A percentile compares a stretch with the other conserved stretches of the same genome.
Conservation (phyloP, 148 eudicot genomes). For the Nyssa sinensis region DNA sequence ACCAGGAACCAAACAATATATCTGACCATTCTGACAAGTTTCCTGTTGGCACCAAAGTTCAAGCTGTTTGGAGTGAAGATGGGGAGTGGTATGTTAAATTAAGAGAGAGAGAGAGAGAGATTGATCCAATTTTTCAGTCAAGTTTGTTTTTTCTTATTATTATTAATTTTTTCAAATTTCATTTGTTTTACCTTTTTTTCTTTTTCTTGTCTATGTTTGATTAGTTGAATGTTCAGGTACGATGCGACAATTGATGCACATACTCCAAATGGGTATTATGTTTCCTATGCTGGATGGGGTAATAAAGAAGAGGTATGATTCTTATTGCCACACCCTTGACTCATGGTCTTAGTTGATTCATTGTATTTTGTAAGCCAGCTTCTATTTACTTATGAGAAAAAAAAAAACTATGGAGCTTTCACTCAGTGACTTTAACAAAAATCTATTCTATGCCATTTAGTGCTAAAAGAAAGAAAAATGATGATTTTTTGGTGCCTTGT, state of each 20-base stretch:
- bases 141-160: slow-evolving; percentile 12
- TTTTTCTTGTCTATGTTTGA: slow-evolving; percentile 41
- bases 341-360: background rate
- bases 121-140: slow-evolving; percentile 10
- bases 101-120: slow-evolving; percentile 1
- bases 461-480: background rate
- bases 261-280: slow-evolving; percentile 74
- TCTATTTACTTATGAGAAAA: too few species aligned
- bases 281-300: slow-evolving; percentile 83
- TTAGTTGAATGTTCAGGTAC: slow-evolving; percentile 80
- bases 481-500: too few species aligned
- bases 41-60: slow-evolving; percentile 82
- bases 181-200: slow-evolving; percentile 26
- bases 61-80: slow-evolving; percentile 95
- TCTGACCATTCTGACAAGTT: slow-evolving; percentile 51
- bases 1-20: slow-evolving; percentile 39
- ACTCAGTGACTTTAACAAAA: background rate
- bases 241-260: slow-evolving; percentile 72
- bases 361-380: slow-evolving; percentile 2
- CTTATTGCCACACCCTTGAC: background rate
- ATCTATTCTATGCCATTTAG: background rate
- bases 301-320: slow-evolving; percentile 85
- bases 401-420: background rate
- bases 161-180: too few species aligned
- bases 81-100: slow-evolving; percentile 78